phyloP scores from a whole-genome alignment of 2,329 filamentous ascomycete species.

The Penicillium sp. region DNA sequence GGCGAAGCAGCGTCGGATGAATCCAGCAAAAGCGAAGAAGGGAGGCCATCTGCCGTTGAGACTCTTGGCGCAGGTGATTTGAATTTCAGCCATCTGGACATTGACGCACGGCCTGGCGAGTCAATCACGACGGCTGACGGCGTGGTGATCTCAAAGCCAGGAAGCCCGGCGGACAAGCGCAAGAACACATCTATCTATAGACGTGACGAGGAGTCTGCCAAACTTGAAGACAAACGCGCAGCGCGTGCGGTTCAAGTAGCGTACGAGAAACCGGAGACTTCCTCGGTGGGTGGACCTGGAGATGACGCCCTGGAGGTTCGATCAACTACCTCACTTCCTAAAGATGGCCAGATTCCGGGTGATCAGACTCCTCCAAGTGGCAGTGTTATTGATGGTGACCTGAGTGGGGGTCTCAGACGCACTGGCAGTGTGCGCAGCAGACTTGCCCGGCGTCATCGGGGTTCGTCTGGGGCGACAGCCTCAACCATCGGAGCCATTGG shows the following conservation, averaged over 20 bases:
- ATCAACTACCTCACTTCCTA: constrained; percentile 29
- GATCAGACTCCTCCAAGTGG: constrained; percentile 64
- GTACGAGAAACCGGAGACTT: constrained; percentile 47
- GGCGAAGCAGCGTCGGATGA: constrained; percentile 19
- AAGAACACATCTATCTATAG: constrained; percentile 37
- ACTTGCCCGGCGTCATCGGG: constrained; percentile 66
- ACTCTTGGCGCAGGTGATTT: constrained; percentile 86
- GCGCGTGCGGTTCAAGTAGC: constrained; percentile 60
- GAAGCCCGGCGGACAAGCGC: constrained; percentile 31
- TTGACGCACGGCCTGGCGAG: constrained; percentile 45
- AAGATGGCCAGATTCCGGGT: constrained; percentile 39
- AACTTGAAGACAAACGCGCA: constrained; percentile 57
- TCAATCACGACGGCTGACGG: constrained; percentile 39
- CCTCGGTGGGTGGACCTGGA: constrained; percentile 39
- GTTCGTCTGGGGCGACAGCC: constrained; percentile 70
- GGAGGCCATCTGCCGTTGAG: constrained; percentile 73
- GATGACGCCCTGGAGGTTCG: constrained; percentile 36
- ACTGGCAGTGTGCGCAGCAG: constrained; percentile 66
- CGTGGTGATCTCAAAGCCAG: constrained; percentile 37
- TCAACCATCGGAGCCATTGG: constrained; percentile 69
- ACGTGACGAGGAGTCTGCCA: constrained; percentile 53
- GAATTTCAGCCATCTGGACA: constrained; percentile 82
- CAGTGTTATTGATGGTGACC: constrained; percentile 63
- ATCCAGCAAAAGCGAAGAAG: constrained; percentile 38
- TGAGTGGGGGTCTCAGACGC: constrained; percentile 53